phyloP scores from a whole-genome alignment of 345 rosid species.

The Clarkia xantiana region DNA sequence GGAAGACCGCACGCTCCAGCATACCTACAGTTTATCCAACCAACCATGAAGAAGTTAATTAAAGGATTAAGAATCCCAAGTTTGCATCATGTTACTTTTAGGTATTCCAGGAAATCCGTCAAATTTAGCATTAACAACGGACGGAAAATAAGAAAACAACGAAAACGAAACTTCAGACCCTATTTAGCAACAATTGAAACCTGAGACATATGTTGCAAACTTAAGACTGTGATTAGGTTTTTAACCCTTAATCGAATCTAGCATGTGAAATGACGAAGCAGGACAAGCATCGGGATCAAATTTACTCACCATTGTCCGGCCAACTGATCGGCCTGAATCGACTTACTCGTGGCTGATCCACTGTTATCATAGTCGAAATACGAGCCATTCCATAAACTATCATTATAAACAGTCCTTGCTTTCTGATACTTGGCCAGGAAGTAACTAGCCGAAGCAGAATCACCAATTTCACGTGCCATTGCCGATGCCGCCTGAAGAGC shows the following conservation, averaged over 20 bases:
- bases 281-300: not conserved
- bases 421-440: conserved; percentile 74
- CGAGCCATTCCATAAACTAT: conserved; percentile 80
- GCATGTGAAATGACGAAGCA: not conserved
- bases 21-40: conserved; percentile 28
- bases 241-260: too few relatives aligned
- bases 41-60: not conserved
- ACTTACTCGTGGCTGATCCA: conserved; percentile 40
- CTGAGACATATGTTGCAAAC: too few relatives aligned
- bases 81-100: too few relatives aligned
- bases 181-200: too few relatives aligned
- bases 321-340: conserved; percentile 94
- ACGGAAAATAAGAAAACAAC: too few relatives aligned
- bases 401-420: conserved; percentile 50
- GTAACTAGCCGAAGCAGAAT: conserved; percentile 48
- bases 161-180: too few relatives aligned
- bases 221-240: too few relatives aligned
- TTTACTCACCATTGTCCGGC: conserved; percentile 73
- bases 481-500: conserved; percentile 95
- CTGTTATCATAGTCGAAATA: conserved; percentile 76
- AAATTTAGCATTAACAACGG: too few relatives aligned
- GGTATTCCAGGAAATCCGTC: too few relatives aligned
- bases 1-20: conserved; percentile 67
- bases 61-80: not conserved
- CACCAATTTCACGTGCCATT: conserved; percentile 66